A percentile compares a stretch with the other conserved stretches of the same genome.
Evolutionary conservation across 2,329 filamentous ascomycete species (phyloP).

Genomic region (Aureobasidium subglaciale): DNA sequence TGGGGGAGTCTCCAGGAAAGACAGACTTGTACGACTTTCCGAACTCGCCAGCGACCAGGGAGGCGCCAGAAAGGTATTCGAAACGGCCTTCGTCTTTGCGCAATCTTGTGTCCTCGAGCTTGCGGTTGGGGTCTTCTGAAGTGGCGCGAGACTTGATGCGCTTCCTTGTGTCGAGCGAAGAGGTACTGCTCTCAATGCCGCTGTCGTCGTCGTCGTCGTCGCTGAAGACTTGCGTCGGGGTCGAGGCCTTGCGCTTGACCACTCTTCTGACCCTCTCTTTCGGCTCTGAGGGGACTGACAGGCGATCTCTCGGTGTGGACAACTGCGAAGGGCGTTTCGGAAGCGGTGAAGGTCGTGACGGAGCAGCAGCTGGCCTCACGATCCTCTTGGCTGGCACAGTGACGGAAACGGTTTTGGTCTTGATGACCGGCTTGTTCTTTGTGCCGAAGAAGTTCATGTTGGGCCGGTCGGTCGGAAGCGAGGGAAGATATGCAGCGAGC

Average conservation of each 20-base stretch:
- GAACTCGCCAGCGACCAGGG: conserved; percentile 34
- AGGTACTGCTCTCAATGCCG: conserved; percentile 25
- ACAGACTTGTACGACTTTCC: conserved; percentile 45
- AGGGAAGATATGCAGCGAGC: not conserved
- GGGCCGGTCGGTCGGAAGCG: not conserved
- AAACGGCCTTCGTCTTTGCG: conserved; percentile 25
- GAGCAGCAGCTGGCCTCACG: not conserved
- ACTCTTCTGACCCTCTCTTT: conserved; percentile 20
- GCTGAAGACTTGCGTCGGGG: conserved; percentile 24
- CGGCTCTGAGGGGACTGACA: not conserved
- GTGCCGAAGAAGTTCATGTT: conserved; percentile 16
- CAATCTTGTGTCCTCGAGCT: conserved; percentile 7
- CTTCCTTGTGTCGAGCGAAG: conserved; percentile 27
- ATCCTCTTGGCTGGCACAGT: conserved; percentile 7
- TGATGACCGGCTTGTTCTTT: conserved; percentile 15
- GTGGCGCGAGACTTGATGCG: conserved; percentile 30
- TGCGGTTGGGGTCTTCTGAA: conserved; percentile 23
- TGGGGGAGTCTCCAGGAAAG: conserved; percentile 36
- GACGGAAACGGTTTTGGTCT: conserved; percentile 4
- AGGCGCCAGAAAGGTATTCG: conserved; percentile 34
- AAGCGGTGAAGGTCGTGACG: not conserved
- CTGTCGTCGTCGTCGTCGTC: conserved; percentile 29
- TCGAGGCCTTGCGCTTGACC: conserved; percentile 30
- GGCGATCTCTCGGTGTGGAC: not conserved
- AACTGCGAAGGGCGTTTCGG: conserved; percentile 5